Conservation (phyloP, 139 green algal genomes). For the Chlamydomonas incerta region DNA sequence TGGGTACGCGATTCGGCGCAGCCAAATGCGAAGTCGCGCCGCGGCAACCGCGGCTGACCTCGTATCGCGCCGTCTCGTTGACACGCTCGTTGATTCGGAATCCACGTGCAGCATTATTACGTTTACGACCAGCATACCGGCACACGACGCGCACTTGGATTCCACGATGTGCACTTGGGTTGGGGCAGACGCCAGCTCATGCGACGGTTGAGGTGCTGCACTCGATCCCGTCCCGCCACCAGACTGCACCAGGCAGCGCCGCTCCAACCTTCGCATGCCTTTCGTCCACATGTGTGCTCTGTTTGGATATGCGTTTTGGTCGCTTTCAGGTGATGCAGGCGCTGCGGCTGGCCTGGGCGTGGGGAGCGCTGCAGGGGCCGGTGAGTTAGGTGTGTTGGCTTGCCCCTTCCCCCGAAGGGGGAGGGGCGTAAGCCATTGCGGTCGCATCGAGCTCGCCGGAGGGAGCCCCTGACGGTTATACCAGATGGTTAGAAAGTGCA, state of each 20-base stretch:
- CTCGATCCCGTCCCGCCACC: slow-evolving; percentile 2
- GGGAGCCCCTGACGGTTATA: too few relatives aligned
- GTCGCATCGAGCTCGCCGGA: too few relatives aligned
- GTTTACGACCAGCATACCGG: neutral
- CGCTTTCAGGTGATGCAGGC: neutral
- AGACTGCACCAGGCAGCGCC: slow-evolving; percentile 4
- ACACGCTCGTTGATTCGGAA: slow-evolving; percentile 14
- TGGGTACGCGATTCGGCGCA: neutral
- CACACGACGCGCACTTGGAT: neutral
- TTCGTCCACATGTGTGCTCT: neutral
- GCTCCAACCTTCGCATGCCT: slow-evolving; percentile 5
- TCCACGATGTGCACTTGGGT: neutral
- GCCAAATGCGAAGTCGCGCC: too few relatives aligned
- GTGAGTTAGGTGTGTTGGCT: too few relatives aligned
- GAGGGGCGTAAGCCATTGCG: too few relatives aligned
- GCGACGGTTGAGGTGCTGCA: slow-evolving; percentile 9
- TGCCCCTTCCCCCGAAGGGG: too few relatives aligned
- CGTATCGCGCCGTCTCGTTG: too few relatives aligned
- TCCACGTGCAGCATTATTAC: slow-evolving; percentile 17
- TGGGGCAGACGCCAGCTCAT: slow-evolving; percentile 6
- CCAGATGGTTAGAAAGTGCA: too few relatives aligned
- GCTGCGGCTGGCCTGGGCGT: neutral
- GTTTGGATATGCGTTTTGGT: slow-evolving; percentile 4
- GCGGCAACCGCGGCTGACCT: too few relatives aligned
- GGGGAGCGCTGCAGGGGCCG: neutral